Conservation (phyloP, 176 grass and related monocot species). For the Ensete glaucum region DNA sequence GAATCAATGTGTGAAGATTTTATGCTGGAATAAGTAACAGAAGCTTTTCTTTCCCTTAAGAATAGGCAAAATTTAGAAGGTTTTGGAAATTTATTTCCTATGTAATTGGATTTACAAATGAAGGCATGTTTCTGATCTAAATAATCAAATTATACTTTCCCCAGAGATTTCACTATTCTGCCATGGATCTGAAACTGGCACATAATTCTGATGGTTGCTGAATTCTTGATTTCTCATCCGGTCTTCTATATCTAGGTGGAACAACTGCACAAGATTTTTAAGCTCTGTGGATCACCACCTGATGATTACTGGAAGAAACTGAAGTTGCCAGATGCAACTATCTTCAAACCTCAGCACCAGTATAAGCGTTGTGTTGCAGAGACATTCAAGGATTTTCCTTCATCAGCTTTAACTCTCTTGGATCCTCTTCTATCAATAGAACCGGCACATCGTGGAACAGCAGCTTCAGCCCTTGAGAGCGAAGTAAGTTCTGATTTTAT, state of each 20-base stretch:
- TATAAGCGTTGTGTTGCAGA: conserved; percentile 9
- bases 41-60: too few species aligned
- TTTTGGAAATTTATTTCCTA: too few species aligned
- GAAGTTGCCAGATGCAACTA: conserved; percentile 1
- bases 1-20: too few species aligned
- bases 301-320: conserved; percentile 8
- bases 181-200: too few species aligned
- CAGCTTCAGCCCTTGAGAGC: not conserved
- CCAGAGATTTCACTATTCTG: too few species aligned
- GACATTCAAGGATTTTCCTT: not conserved
- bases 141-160: too few species aligned
- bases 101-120: too few species aligned
- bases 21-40: too few species aligned
- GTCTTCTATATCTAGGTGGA: not conserved
- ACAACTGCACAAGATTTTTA: conserved; percentile 12
- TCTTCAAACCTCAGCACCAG: conserved; percentile 7
- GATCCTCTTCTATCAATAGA: not conserved
- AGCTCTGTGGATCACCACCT: conserved; percentile 7
- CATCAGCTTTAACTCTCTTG: conserved; percentile 11
- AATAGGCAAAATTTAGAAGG: too few species aligned
- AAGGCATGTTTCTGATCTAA: too few species aligned
- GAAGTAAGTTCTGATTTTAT: not conserved
- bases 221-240: not conserved
- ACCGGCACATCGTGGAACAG: conserved; percentile 8
- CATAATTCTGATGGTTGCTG: not conserved